A percentile compares a stretch with the other conserved stretches of the same genome.
Evolutionary conservation across 345 rosid species (phyloP).

Genomic region (Ceriops decandra): DNA sequence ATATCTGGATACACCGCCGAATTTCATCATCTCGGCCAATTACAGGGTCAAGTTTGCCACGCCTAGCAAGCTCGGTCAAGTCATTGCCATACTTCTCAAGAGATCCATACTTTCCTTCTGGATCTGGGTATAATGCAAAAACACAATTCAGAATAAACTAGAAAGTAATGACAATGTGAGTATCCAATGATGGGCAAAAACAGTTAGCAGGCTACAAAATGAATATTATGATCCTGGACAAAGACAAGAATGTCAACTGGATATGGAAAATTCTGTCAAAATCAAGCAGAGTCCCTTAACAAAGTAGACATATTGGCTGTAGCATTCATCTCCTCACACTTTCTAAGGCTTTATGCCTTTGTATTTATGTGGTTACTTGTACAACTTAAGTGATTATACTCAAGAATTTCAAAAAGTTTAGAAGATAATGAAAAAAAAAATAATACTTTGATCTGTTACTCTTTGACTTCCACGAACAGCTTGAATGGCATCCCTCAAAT

Average conservation of each 20-base stretch:
- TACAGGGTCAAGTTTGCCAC: conserved; percentile 95
- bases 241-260: neutral
- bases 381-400: no score
- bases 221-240: neutral
- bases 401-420: no score
- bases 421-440: neutral
- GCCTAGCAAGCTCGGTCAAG: conserved; percentile 80
- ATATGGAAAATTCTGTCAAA: neutral
- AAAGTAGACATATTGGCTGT: neutral
- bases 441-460: conserved; percentile 82
- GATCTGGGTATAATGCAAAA: conserved; percentile 46
- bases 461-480: conserved; percentile 82
- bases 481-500: conserved; percentile 57
- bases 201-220: neutral
- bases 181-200: no score
- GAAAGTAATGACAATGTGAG: neutral
- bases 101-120: conserved; percentile 79
- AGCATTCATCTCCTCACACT: no score
- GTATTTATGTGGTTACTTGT: no score
- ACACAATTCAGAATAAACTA: neutral
- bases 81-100: conserved; percentile 89
- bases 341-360: no score
- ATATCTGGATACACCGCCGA: conserved; percentile 75
- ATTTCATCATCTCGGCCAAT: conserved; percentile 91
- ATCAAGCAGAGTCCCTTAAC: neutral